Evolutionary conservation across 306 rosid genomes (phyloP), one percentile per base, ranked within the genome.

Genomic region (Cicer bijugum): DNA sequence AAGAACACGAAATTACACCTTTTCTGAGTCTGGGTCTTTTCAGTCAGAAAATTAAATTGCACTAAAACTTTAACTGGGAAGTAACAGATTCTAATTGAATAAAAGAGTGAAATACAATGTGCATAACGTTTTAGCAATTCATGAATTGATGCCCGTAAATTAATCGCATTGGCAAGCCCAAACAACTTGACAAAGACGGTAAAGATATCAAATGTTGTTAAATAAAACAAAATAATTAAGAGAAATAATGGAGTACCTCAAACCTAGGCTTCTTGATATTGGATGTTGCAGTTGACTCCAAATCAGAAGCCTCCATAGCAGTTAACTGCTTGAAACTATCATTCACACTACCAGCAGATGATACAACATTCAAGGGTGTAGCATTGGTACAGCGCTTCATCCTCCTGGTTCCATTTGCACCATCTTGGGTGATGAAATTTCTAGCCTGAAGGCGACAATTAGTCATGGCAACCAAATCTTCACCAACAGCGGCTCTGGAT

Each of bases 401-500:
- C 81, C 86, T 95, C 83, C 89, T 90, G 28, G 89, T 88, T 77
- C 99, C 99, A 77, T 80, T 91, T 48, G 81, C 69, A 71, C 90
- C 93, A 89, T 95, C 99, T 65, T 88, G 97, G 40, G 86, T 81
- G 73, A 86, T 82, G 65, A 85, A 83, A 76, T 86, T 95, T 84
- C 96, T 90, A 46, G 94, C 97, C 80, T 91, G 99, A 59, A 91
- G 86, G 47, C 97, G 99, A 73, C 99, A 95, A 56, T 90, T 91
- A 57, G 99, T 95, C 99, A 95, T 87, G 75, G 97, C 96, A 76
- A 90, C 99, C 81, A 95, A 77, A 82, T 95, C 97, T 86, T 95
- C 99, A 51, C 97, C 97, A 80, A 95, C 96, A 38, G 97, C 99
- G 58, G 96, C 97, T 89, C 97, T 88, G 66, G 99, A 95, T 77